Evolutionary conservation across 805 yeast species (phyloP), one percentile per base, ranked within the genome.

Genomic region (Lachancea waltii): DNA sequence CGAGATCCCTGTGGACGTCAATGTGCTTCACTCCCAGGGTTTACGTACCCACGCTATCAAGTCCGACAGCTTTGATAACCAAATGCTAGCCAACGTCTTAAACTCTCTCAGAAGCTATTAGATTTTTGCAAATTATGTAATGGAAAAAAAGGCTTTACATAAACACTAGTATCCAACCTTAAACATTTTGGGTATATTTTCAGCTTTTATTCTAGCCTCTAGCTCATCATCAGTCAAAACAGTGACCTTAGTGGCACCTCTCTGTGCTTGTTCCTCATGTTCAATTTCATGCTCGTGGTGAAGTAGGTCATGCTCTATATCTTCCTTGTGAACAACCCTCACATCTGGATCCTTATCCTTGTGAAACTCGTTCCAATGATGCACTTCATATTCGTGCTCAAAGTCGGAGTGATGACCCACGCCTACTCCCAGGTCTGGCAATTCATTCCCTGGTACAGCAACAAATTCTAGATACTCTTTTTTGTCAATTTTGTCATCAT

Each of bases 401-500:
- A 87, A 90, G 63, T 85, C 95, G 24, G 87, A 81, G 63, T 89
- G 96, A 55, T 89, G 96, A 19, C 95, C 95, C 6, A 85, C 89
- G 21, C 97, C 97, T 42, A 80, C 78, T 7, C 95, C 95, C 58
- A 89, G 77, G 60, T 90, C 97, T 1, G 97, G 97, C 54, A 90
- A 74, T 45, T 75, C 74, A 1, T 82, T 81, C 7, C 94, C 94
- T 9, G 59, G 62, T 2, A 60, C 58, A 7, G 74, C 70, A 59
- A n/a, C n/a, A n/a, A 74, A 89, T 10, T 62, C 64, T 30, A 76
- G 50, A 79, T 87, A 90, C 55, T 86, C 95, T 7, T 77, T 77
- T 38, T 74, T 59, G 4, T 79, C 65, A 7, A 90, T 70, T 35
- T 65, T 66, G 1, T 82, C 82, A 56, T 86, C 89, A 9, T 67